Conservation (phyloP, 2,329 filamentous ascomycete species). For the Blastomyces percursus region DNA sequence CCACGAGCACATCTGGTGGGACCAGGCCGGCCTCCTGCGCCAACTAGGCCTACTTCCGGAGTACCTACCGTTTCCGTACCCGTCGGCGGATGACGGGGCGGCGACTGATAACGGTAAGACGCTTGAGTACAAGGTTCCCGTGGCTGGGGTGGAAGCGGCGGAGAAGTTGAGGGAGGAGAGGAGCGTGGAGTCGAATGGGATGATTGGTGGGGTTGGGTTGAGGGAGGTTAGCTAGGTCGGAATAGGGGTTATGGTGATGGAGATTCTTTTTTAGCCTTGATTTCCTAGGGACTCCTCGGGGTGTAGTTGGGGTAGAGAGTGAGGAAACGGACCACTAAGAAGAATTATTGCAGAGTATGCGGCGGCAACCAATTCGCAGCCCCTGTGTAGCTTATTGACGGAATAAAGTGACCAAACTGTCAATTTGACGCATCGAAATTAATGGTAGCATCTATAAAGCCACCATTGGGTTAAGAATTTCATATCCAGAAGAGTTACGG, state of each 20-base stretch:
- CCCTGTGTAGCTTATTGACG: too few relatives aligned
- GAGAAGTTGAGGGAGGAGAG: constrained; percentile 43
- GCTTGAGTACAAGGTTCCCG: constrained; percentile 52
- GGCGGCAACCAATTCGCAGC: too few relatives aligned
- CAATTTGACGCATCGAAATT: too few relatives aligned
- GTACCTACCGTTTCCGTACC: constrained; percentile 53
- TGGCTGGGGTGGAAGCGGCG: constrained; percentile 45
- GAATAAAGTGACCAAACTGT: too few relatives aligned
- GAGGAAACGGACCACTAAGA: too few relatives aligned
- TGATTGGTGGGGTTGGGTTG: constrained; percentile 36
- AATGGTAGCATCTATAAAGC: too few relatives aligned
- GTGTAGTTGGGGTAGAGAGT: too few relatives aligned
- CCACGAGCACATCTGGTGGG: constrained; percentile 51
- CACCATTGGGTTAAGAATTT: too few relatives aligned
- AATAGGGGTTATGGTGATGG: too few relatives aligned
- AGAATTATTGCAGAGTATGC: too few relatives aligned
- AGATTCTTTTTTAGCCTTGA: too few relatives aligned
- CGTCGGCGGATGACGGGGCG: constrained; percentile 31
- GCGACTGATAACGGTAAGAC: constrained; percentile 30
- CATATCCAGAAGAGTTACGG: too few relatives aligned
- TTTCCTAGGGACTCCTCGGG: not conserved
- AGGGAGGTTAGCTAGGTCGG: not conserved
- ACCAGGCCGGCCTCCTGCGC: constrained; percentile 50
- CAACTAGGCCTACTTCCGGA: constrained; percentile 51
- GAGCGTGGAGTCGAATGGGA: constrained; percentile 42